Evolutionary conservation across 169 alveolate genomes (phyloP).

Genomic region (Plasmodium yoelii): DNA sequence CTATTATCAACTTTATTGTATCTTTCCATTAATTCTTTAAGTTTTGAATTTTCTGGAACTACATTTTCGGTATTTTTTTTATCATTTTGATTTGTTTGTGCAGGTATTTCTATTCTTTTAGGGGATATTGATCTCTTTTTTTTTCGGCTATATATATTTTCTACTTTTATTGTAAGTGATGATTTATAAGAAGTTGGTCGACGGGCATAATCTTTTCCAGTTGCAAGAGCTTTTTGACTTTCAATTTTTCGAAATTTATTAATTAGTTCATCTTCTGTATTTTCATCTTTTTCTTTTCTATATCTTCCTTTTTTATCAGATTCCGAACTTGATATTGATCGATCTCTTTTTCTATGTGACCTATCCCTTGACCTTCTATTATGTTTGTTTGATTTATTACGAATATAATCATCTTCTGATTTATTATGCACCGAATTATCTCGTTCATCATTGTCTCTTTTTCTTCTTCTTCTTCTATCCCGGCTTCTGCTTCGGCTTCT

Average conservation of each 20-base stretch:
- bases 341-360: constrained; percentile 22
- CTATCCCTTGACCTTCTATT: constrained; percentile 20
- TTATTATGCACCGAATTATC: constrained; percentile 33
- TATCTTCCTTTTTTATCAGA: constrained; percentile 2
- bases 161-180: constrained; percentile 82
- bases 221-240: constrained; percentile 84
- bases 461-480: constrained; percentile 18
- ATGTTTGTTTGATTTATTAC: constrained; percentile 21
- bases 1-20: constrained; percentile 51
- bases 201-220: constrained; percentile 85
- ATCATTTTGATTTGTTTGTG: constrained; percentile 17
- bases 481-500: constrained; percentile 23
- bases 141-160: constrained; percentile 65
- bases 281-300: constrained; percentile 45
- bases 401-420: constrained; percentile 14
- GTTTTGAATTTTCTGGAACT: constrained; percentile 32
- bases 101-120: constrained; percentile 49
- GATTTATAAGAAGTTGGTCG: constrained; percentile 85
- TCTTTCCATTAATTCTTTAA: constrained; percentile 40
- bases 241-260: constrained; percentile 81
- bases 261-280: constrained; percentile 79
- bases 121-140: constrained; percentile 38
- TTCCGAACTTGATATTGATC: constrained; percentile 27
- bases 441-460: constrained; percentile 21
- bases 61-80: constrained; percentile 27